phyloP scores from a whole-genome alignment of 2,329 filamentous ascomycete species.

The Scedosporium apiospermum region DNA sequence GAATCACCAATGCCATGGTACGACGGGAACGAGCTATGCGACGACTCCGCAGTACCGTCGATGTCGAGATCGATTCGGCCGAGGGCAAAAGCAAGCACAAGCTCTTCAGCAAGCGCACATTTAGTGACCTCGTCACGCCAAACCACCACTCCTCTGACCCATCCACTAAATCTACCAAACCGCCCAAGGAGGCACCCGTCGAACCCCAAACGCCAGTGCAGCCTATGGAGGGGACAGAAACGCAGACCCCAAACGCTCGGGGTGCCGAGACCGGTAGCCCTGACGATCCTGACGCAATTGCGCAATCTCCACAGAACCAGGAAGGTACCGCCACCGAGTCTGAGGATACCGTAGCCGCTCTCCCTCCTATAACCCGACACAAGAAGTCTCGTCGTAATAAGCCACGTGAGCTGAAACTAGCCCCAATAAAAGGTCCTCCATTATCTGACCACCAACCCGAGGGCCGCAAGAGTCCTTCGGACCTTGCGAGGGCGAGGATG shows the following conservation, averaged over 20 bases:
- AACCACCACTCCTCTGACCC: background rate
- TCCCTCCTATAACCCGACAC: background rate
- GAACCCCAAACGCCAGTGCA: background rate
- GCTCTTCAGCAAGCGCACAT: constrained; percentile 3
- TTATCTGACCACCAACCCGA: constrained; percentile 7
- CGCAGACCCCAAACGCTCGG: background rate
- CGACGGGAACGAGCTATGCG: constrained; percentile 65
- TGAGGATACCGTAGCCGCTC: constrained; percentile 4
- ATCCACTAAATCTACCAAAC: constrained; percentile 34
- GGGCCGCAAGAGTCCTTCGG: constrained; percentile 31
- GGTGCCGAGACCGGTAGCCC: background rate
- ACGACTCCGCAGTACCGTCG: constrained; percentile 44
- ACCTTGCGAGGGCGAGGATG: constrained; percentile 33
- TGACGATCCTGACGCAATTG: constrained; percentile 29
- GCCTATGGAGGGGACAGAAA: background rate
- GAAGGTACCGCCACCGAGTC: constrained; percentile 21
- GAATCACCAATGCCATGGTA: constrained; percentile 79
- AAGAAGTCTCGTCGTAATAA: background rate
- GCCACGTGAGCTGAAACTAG: constrained; percentile 1
- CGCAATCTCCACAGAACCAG: constrained; percentile 49
- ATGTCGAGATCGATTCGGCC: constrained; percentile 26
- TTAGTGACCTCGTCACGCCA: background rate
- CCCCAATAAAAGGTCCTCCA: background rate
- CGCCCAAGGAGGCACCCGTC: constrained; percentile 51
- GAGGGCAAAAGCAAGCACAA: background rate